Evolutionary conservation across 768 basidiomycete species (phyloP), one percentile per base, ranked within the genome.

Genomic region (Russula vinacea): DNA sequence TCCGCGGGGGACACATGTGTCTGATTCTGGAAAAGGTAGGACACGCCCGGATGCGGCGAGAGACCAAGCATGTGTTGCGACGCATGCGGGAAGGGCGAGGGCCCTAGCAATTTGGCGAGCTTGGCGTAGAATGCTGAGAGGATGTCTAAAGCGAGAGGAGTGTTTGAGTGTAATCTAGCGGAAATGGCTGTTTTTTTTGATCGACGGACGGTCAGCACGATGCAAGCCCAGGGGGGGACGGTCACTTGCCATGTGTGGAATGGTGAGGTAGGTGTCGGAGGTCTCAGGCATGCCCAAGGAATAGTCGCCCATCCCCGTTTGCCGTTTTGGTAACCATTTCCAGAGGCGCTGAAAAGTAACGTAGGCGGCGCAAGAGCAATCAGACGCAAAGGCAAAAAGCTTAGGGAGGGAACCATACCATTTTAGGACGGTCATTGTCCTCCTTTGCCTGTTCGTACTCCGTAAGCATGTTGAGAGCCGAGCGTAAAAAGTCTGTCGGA

Each of bases 61-160:
- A 92, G 81, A 2, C 82, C 82, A 65, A 89, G 87, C 84, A 88
- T 89, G 76, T 89, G 87, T 57, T 88, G 81, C 60, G 85, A 85
- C 19, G 84, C 76, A 67, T 84, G 81, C 7, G 87, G 80, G 71
- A 92, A 87, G 0, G 88, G 86, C 0, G 90, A 91, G 5, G 92
- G 88, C 0, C 92, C 92, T 26, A 96, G 85, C 57, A 92, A 83
- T 71, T 86, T 86, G 10, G 83, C 83, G 45, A 96, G 88, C 75
- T 92, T 93, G 75, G 90, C 86, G 78, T 95, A 96, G 35, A 92
- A 85, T 71, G 94, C 92, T 19, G 90, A 90, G 45, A 95, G 82
- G 54, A 95, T 89, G 72, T 95, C 94, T 58, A 94, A 85, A 94
- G 84, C 39, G 93, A 92, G 58, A 93, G 83, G 40, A 94, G 83